Evolutionary conservation across 1,284 basidiomycete genomes (phyloP), one percentile per base, ranked within the genome.

Genomic region (Irpex sp.): DNA sequence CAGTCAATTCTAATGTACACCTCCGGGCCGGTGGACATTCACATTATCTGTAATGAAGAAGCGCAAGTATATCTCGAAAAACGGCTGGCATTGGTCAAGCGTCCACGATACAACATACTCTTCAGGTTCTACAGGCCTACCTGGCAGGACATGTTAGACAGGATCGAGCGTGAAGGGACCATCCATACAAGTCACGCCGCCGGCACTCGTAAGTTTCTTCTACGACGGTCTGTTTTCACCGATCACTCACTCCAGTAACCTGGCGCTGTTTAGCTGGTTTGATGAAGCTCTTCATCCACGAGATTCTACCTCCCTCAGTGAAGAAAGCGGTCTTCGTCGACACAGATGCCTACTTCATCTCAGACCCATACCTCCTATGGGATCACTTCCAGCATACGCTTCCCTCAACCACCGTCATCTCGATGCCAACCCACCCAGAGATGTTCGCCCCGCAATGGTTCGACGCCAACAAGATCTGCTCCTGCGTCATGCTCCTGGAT

Each of bases 401-500:
- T 57, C 67, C 68, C 21, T 67, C 77, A 18, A 61, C 67, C 2
- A 75, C 75, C 39, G 74, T 77, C 33, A 67, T 81, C 60, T 72
- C 75, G 37, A 77, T 81, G 75, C 75, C 76, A 3, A 77, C 71
- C 57, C 79, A 82, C 63, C 74, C 76, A 4, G 77, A 80, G 58
- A 74, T 77, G 66, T 36, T 67, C 60, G 65, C 73, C 4, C 70
- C 72, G 9, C 69, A 77, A 56, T 80, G 79, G 80, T 70, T 77
- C 63, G 53, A 80, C 62, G 79, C 79, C 21, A 59, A 59, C 58
- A 59, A 59, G 52, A 82, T 82, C 60, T 82, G 80, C 68, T 80
- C 78, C 35, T 82, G 80, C 66, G 73, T 82, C 64, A 82, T 82
- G 79, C 71, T 82, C 18, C 74, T 82, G 60, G 71, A 81, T 65